A percentile compares a stretch with the other conserved stretches of the same genome.
Conservation (phyloP, 495 filamentous ascomycete species). For the Penicillium canescens region DNA sequence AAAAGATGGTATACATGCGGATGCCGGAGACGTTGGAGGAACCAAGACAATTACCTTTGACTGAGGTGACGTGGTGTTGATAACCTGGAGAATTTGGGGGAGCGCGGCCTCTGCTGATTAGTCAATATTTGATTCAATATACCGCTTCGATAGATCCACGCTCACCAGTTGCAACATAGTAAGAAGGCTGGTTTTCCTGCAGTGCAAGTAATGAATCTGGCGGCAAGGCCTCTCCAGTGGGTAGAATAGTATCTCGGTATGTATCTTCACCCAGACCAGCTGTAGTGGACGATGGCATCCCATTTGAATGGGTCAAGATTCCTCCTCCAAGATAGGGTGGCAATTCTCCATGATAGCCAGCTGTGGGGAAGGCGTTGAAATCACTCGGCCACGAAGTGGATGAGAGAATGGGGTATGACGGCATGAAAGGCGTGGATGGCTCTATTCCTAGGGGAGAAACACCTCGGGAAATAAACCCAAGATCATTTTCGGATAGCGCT, state of each 20-base stretch:
- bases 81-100: constrained; percentile 22
- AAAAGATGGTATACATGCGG: not conserved
- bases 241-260: not conserved
- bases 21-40: constrained; percentile 2
- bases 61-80: constrained; percentile 16
- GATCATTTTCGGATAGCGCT: not conserved
- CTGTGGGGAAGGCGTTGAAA: not conserved
- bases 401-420: not conserved
- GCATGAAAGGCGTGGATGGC: constrained; percentile 8
- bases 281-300: not conserved
- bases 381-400: constrained; percentile 6
- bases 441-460: not conserved
- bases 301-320: not conserved
- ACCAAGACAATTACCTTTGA: constrained; percentile 22
- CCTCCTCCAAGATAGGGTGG: not conserved
- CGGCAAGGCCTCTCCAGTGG: not conserved
- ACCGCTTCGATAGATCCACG: no score
- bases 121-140: not conserved
- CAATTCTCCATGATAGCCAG: not conserved
- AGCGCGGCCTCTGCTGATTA: constrained; percentile 14
- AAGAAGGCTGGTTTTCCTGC: constrained; percentile 10
- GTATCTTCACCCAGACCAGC: not conserved
- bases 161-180: constrained; percentile 25
- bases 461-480: not conserved
- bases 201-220: not conserved